Conservation (phyloP, 148 eudicot genomes). For the Cornus suecica region DNA sequence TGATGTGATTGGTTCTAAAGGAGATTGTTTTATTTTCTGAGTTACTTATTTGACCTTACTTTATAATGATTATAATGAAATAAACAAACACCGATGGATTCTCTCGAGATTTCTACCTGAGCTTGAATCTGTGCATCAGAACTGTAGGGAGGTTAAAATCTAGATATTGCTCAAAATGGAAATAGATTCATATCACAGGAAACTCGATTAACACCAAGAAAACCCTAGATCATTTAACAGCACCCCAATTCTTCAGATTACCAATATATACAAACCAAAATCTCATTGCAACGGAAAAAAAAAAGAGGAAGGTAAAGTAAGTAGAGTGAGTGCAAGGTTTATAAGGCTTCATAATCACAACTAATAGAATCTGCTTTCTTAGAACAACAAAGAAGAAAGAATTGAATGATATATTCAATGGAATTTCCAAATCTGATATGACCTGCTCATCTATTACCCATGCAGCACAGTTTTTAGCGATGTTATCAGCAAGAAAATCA, state of each 20-base stretch:
- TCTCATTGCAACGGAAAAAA: not conserved
- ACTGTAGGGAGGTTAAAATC: not conserved
- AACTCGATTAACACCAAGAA: not conserved
- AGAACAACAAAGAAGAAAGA: not conserved
- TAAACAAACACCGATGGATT: not conserved
- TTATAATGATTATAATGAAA: not conserved
- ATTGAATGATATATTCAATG: not conserved
- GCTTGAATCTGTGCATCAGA: not conserved
- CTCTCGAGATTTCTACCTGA: not conserved
- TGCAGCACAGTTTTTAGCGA: not conserved
- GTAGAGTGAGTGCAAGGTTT: too few relatives aligned
- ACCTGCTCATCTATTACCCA: conserved; percentile 8
- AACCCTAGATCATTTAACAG: not conserved
- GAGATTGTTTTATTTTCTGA: too few relatives aligned
- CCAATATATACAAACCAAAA: not conserved
- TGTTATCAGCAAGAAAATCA: not conserved
- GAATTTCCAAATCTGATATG: not conserved
- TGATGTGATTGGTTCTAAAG: not conserved
- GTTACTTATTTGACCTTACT: not conserved
- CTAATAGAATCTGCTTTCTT: too few relatives aligned
- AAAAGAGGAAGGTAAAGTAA: not conserved
- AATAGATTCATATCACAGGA: not conserved
- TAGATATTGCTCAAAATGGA: not conserved
- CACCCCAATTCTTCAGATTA: not conserved
- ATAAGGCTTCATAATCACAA: not conserved